phyloP scores from a whole-genome alignment of 306 rosid species.

The Gastrolobium villosum region DNA sequence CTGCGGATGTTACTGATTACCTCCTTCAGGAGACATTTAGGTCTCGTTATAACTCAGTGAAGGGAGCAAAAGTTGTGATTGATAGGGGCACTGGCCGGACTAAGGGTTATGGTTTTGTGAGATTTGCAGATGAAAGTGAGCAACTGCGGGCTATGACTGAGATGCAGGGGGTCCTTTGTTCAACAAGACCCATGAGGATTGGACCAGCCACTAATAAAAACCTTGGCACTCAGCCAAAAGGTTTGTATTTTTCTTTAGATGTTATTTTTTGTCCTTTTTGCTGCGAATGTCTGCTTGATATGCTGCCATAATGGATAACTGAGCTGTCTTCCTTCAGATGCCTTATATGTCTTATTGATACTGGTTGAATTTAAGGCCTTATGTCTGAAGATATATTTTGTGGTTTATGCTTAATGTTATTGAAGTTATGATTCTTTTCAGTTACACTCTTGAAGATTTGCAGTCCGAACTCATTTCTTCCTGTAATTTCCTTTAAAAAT shows the following conservation, averaged over 20 bases:
- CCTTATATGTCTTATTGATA: conserved; percentile 3
- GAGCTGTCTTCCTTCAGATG: neutral
- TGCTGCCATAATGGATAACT: conserved; percentile 10
- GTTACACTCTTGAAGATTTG: conserved; percentile 67
- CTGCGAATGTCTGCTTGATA: neutral
- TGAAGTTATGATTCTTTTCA: conserved; percentile 51
- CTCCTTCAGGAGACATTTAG: conserved; percentile 77
- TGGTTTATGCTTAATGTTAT: conserved; percentile 39
- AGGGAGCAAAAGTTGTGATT: conserved; percentile 97
- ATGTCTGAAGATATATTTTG: conserved; percentile 21
- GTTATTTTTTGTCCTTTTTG: neutral
- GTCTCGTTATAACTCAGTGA: conserved; percentile 64
- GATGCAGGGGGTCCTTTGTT: conserved; percentile 93
- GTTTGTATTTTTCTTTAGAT: conserved; percentile 49
- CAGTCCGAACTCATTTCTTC: conserved; percentile 67
- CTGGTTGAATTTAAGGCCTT: conserved; percentile 11
- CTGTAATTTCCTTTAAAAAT: conserved; percentile 63
- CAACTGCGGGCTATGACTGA: conserved; percentile 89
- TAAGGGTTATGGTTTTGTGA: conserved; percentile 95
- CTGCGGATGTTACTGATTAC: conserved; percentile 91
- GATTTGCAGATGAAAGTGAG: conserved; percentile 87
- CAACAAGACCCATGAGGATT: conserved; percentile 94
- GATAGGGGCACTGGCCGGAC: conserved; percentile 88
- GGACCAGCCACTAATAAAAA: conserved; percentile 94
- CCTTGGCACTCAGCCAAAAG: conserved; percentile 76